A percentile compares a stretch with the other conserved stretches of the same genome.
These are phyloP conservation scores for Pseudomicrostroma phylloplanum DNA, from an alignment of 1,284 basidiomycete genomes.

Conservation along the genomic window DNA sequence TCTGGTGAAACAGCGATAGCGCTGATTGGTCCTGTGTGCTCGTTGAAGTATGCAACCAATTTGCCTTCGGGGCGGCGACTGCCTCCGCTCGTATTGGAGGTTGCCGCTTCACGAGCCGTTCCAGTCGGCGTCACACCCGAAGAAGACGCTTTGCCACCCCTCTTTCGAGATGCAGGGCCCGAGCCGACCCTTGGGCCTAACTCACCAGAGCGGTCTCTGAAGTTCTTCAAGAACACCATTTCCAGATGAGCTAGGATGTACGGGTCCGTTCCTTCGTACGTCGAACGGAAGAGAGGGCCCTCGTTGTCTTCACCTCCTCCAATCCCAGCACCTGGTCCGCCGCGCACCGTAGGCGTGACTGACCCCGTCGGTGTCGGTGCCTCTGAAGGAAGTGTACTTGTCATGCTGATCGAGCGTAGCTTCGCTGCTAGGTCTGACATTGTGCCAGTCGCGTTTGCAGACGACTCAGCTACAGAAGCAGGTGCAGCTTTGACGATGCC, in stretches of 20 bases:
- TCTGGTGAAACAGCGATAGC: slow-evolving; percentile 83
- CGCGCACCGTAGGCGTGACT: slow-evolving; percentile 20
- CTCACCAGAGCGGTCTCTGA: slow-evolving; percentile 27
- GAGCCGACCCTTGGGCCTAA: slow-evolving; percentile 21
- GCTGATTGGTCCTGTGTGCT: slow-evolving; percentile 57
- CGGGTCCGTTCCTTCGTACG: slow-evolving; percentile 46
- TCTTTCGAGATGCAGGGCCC: too few species aligned
- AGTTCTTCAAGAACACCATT: slow-evolving; percentile 31
- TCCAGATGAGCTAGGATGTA: slow-evolving; percentile 46
- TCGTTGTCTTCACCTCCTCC: not conserved
- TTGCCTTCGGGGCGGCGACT: slow-evolving; percentile 41
- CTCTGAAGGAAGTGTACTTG: not conserved
- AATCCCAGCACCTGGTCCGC: slow-evolving; percentile 14
- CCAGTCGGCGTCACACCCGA: slow-evolving; percentile 6
- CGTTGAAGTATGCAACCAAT: slow-evolving; percentile 53
- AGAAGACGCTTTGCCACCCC: too few species aligned
- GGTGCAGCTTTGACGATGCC: slow-evolving; percentile 30
- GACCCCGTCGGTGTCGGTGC: slow-evolving; percentile 24
- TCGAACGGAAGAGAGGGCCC: slow-evolving; percentile 23
- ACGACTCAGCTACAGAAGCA: slow-evolving; percentile 22
- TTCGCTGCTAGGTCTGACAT: slow-evolving; percentile 30
- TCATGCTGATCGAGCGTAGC: slow-evolving; percentile 17
- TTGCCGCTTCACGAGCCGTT: slow-evolving; percentile 15
- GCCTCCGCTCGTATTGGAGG: slow-evolving; percentile 19
- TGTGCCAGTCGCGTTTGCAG: slow-evolving; percentile 27